Evolutionary conservation across 2,329 filamentous ascomycete genomes (phyloP), one percentile per base, ranked within the genome.

Genomic region (Ophiostoma angusticollis): DNA sequence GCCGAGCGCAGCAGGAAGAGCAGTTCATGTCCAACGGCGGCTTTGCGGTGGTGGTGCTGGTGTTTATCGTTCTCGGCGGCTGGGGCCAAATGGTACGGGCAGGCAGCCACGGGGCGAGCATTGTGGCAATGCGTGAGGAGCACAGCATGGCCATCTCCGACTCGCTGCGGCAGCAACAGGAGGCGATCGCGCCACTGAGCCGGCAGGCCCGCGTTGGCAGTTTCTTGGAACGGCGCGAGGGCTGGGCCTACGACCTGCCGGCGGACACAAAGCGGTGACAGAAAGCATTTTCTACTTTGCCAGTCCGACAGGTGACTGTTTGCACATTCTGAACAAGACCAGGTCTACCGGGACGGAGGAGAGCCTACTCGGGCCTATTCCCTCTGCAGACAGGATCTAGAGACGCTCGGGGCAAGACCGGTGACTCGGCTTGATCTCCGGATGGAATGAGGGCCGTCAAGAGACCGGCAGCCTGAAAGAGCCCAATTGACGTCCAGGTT

Each of bases 11-110:
- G 47, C 72, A 74, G 49, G 60, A 68, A 46, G 70, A 71, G 0
- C 50, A 78, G 37, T 82, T 77, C 58, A 77, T 89, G 60, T 83
- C 80, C 42, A 93, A 94, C 53, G 74, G 77, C 30, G 70, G 77
- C 11, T 96, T 96, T 54, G 72, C 80, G 7, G 64, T 73, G 6
- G 58, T 93, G n/a, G 62, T 96, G 3, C 62, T 84, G 22, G 59
- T 78, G 4, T 66, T 86, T 25, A 73, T 82, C 11, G 61, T 81
- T 9, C 58, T 87, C 9, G 85, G 79, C 1, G 77, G 77, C 14
- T 69, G 84, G 44, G 70, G 77, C 9, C 85, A 94, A 58, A 76
- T 77, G 25, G 77, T 74, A 3, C 69, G 82, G 45, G 79, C 83
- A 11, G 77, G 71, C 29, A 67, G 70, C 23, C 69, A 73, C 40